phyloP scores from a whole-genome alignment of 441 rosid genomes.

The Daphne laureola region DNA sequence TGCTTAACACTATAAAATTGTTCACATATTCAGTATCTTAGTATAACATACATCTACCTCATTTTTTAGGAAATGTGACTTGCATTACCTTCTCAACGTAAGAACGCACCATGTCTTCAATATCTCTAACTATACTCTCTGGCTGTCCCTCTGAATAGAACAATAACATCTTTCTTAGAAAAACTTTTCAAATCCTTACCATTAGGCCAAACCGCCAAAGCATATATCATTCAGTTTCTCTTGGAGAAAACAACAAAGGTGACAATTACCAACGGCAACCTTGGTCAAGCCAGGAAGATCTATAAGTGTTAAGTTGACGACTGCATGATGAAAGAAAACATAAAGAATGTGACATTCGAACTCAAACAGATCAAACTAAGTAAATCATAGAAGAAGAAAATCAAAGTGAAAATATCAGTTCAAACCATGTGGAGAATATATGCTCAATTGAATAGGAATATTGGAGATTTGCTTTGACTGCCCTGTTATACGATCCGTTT shows the following conservation, averaged over 20 bases:
- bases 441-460: conserved; percentile 88
- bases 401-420: conserved; percentile 7
- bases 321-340: conserved; percentile 30
- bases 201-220: conserved; percentile 9
- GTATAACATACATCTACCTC: too few relatives aligned
- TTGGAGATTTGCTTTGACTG: conserved; percentile 87
- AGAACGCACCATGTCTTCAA: conserved; percentile 94
- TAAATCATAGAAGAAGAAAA: neutral
- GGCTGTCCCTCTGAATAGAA: conserved; percentile 83
- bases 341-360: neutral
- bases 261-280: conserved; percentile 90
- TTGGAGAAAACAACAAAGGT: conserved; percentile 3
- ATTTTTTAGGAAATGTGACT: too few relatives aligned
- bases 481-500: conserved; percentile 95
- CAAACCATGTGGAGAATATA: conserved; percentile 91
- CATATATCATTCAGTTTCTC: conserved; percentile 2
- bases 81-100: conserved; percentile 91
- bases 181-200: neutral
- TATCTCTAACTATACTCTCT: conserved; percentile 82
- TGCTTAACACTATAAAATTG: too few relatives aligned
- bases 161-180: conserved; percentile 15
- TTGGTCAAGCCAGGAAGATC: conserved; percentile 99
- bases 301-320: conserved; percentile 93
- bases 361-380: conserved; percentile 4
- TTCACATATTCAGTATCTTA: too few relatives aligned